Evolutionary conservation across 352 stramenopile species (phyloP).

Genomic region (Plasmopara halstedii): DNA sequence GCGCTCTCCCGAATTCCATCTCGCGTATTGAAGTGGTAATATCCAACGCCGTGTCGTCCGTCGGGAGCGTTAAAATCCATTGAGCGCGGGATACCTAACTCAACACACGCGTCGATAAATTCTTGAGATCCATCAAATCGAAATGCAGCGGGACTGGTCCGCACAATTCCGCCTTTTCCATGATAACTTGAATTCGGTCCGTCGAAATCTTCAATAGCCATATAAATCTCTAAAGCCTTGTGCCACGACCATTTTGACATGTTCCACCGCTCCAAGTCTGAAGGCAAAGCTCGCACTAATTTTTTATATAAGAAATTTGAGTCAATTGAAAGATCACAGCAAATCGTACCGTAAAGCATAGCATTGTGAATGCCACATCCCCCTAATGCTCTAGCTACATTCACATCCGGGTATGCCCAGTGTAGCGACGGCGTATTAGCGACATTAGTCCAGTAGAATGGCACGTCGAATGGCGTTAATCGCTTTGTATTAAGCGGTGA

Average conservation of each 20-base stretch:
- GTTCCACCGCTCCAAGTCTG: conserved; percentile 71
- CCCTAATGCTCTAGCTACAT: conserved; percentile 78
- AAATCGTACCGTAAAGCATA: conserved; percentile 77
- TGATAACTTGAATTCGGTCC: conserved; percentile 49
- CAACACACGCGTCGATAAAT: conserved; percentile 46
- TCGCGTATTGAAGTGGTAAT: conserved; percentile 85
- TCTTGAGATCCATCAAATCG: conserved; percentile 29
- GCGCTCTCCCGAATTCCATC: conserved; percentile 79
- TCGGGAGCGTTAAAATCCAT: conserved; percentile 79
- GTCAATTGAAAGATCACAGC: no score
- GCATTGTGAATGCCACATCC: conserved; percentile 88
- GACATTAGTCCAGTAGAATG: conserved; percentile 80
- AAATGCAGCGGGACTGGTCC: conserved; percentile 35
- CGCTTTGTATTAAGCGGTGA: conserved; percentile 27
- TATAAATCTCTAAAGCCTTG: conserved; percentile 61
- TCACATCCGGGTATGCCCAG: conserved; percentile 73
- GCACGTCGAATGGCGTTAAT: conserved; percentile 77
- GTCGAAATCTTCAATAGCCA: conserved; percentile 69
- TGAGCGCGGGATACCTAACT: conserved; percentile 47
- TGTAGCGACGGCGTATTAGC: conserved; percentile 57
- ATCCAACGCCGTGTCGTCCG: conserved; percentile 58
- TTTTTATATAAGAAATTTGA: no score
- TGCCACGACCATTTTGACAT: conserved; percentile 72
- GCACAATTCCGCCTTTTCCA: conserved; percentile 41
- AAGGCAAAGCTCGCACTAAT: conserved; percentile 62